These are phyloP conservation scores for Rehmannia glutinosa DNA, from an alignment of 257 asterid species.

Conservation along the genomic window DNA sequence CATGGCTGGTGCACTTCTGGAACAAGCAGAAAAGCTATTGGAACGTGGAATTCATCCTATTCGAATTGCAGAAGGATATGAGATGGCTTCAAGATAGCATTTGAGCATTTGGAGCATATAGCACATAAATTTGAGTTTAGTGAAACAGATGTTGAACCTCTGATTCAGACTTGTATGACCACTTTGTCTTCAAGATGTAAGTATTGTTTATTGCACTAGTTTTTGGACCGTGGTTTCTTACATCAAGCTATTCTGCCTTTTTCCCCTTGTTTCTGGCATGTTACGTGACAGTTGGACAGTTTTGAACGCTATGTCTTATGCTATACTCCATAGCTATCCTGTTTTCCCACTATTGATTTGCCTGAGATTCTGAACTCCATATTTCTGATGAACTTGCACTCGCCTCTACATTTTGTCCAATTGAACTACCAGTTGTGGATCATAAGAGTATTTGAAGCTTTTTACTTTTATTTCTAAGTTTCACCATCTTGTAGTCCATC, in stretches of 20 bases:
- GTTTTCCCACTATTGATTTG: no score
- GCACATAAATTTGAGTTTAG: conserved; percentile 64
- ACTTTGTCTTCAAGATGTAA: conserved; percentile 95
- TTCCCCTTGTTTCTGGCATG: neutral
- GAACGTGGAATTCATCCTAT: no score
- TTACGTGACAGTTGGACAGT: neutral
- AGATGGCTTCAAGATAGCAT: conserved; percentile 85
- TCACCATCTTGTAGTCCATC: neutral
- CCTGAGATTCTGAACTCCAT: no score
- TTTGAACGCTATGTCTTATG: no score
- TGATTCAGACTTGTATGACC: no score
- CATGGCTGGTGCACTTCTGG: no score
- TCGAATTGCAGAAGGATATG: conserved; percentile 93
- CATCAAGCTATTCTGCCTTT: neutral
- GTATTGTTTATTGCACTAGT: conserved; percentile 19
- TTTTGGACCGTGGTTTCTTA: neutral
- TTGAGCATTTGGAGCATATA: conserved; percentile 75
- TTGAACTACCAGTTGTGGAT: neutral
- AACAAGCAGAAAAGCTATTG: no score
- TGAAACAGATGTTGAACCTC: no score
- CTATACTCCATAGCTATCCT: neutral
- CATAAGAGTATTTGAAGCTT: neutral
- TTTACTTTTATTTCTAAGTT: neutral
- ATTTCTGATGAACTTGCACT: neutral
- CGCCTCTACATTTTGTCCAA: neutral